These are phyloP conservation scores for Populus alba DNA, from an alignment of 345 rosid genomes.

Conservation along the genomic window DNA sequence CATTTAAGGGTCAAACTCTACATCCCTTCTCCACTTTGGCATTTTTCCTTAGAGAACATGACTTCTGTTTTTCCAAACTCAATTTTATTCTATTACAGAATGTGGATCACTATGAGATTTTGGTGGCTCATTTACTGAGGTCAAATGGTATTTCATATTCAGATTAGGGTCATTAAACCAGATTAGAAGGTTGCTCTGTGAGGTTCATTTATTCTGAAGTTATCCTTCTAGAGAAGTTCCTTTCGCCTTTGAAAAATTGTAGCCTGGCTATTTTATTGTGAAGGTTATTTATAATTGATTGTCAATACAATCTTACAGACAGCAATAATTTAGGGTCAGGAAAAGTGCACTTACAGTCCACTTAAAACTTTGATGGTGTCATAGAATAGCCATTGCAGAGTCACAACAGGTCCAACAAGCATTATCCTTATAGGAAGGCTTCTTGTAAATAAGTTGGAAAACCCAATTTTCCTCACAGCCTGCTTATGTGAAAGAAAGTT, in stretches of 20 bases:
- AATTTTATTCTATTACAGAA: no score
- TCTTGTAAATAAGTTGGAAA: slow-evolving; percentile 55
- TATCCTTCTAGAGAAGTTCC: background rate
- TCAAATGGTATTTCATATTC: no score
- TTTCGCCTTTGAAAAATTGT: background rate
- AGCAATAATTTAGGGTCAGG: background rate
- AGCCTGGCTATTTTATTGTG: background rate
- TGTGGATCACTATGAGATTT: no score
- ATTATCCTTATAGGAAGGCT: slow-evolving; percentile 59
- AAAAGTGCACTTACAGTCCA: slow-evolving; percentile 50
- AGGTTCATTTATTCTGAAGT: no score
- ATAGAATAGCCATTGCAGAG: slow-evolving; percentile 59
- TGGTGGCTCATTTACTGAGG: no score
- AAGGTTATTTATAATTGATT: background rate
- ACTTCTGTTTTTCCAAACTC: no score
- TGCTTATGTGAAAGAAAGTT: slow-evolving; percentile 20
- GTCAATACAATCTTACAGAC: background rate
- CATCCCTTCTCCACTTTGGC: no score
- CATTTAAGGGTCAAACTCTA: no score
- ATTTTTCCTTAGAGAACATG: no score
- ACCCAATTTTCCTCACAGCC: slow-evolving; percentile 60
- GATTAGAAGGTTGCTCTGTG: no score
- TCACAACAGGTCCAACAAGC: slow-evolving; percentile 59
- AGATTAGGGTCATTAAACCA: no score
- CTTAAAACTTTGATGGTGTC: slow-evolving; percentile 55